Evolutionary conservation across 202 grass and related monocot species (phyloP).

Genomic region (Carex arenaria): DNA sequence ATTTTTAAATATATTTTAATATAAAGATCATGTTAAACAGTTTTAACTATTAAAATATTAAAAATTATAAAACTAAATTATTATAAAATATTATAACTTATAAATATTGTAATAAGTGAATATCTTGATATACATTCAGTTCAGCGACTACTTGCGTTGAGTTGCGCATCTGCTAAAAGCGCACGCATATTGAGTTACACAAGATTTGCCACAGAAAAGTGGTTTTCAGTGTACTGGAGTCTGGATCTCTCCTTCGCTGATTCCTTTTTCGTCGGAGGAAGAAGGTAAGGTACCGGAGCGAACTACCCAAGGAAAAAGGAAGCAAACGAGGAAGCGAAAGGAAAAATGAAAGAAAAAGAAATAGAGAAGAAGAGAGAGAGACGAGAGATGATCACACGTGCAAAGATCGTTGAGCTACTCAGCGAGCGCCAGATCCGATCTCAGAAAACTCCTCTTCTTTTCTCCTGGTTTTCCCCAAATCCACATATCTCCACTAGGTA

Average conservation of each 20-base stretch:
- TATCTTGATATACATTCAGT: too few relatives aligned
- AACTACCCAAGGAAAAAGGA: not conserved
- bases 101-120: too few relatives aligned
- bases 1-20: too few relatives aligned
- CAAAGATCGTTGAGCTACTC: slow-evolving; percentile 82
- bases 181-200: not conserved
- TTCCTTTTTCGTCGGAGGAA: slow-evolving; percentile 19
- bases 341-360: slow-evolving; percentile 26
- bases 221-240: not conserved
- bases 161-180: not conserved
- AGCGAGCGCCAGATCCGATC: slow-evolving; percentile 89
- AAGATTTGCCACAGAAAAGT: slow-evolving; percentile 1
- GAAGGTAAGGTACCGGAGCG: not conserved
- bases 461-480: slow-evolving; percentile 65
- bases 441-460: slow-evolving; percentile 49
- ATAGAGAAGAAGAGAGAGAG: slow-evolving; percentile 16
- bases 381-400: slow-evolving; percentile 82
- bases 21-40: too few relatives aligned
- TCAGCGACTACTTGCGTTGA: too few relatives aligned
- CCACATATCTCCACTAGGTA: slow-evolving; percentile 73
- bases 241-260: not conserved
- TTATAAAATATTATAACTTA: too few relatives aligned
- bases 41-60: too few relatives aligned
- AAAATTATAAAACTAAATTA: too few relatives aligned
- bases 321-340: not conserved